A percentile compares a stretch with the other conserved stretches of the same genome.
phyloP scores from a whole-genome alignment of 2,329 filamentous ascomycete genomes.

The Verticillium isaacii region DNA sequence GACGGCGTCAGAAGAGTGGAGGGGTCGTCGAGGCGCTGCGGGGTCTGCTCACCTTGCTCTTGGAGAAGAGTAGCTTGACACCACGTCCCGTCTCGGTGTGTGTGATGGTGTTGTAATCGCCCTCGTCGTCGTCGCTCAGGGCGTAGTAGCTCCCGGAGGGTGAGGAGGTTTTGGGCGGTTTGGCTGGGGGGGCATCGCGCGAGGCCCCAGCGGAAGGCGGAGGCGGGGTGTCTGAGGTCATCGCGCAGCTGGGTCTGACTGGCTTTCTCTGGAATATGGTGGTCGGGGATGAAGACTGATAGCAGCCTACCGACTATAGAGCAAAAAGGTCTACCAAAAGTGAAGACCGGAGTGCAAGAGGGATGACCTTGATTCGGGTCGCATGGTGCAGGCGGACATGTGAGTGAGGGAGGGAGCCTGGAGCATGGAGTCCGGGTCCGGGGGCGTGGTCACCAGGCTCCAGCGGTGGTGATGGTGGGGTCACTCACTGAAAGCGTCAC shows the following conservation, averaged over 20 bases:
- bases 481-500: not conserved
- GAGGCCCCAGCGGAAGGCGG: not conserved
- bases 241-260: not conserved
- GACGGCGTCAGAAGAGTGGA: not conserved
- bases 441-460: not conserved
- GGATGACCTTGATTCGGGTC: not conserved
- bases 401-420: not conserved
- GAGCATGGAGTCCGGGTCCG: not conserved
- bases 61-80: constrained; percentile 90
- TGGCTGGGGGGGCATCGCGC: not conserved
- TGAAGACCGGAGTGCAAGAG: not conserved
- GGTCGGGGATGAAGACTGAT: not conserved
- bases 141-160: constrained; percentile 89
- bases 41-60: constrained; percentile 74
- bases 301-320: not conserved
- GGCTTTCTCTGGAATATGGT: not conserved
- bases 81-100: constrained; percentile 72
- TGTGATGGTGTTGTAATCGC: constrained; percentile 89
- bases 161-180: constrained; percentile 47
- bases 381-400: not conserved
- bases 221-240: not conserved
- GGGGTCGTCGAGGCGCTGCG: not conserved
- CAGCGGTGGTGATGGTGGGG: not conserved
- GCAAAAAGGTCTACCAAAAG: not conserved
- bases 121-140: constrained; percentile 93